Conservation (phyloP, 805 yeast species). For the Starmerella etchellsii region DNA sequence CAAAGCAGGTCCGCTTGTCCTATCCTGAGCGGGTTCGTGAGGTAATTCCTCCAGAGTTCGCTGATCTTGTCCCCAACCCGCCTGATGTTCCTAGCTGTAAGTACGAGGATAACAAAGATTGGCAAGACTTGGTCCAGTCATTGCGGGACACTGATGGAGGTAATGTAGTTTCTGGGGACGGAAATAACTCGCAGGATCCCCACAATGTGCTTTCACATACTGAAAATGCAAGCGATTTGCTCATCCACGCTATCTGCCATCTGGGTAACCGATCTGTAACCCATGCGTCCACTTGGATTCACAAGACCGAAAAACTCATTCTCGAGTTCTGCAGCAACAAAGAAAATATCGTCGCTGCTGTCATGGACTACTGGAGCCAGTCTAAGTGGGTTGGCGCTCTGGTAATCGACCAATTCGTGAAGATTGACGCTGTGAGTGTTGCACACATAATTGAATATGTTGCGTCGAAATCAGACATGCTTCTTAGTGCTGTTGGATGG, state of each 20-base stretch:
- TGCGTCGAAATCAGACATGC: slow-evolving; percentile 25
- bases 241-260: slow-evolving; percentile 61
- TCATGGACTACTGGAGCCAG: slow-evolving; percentile 50
- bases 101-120: slow-evolving; percentile 28
- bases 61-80: slow-evolving; percentile 31
- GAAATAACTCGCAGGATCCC: not conserved
- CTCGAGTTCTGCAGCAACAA: slow-evolving; percentile 20
- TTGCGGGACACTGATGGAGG: slow-evolving; percentile 24
- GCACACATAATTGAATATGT: slow-evolving; percentile 34
- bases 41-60: slow-evolving; percentile 48
- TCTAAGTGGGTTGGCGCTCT: slow-evolving; percentile 54
- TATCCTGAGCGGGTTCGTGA: slow-evolving; percentile 57
- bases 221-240: slow-evolving; percentile 30
- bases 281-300: slow-evolving; percentile 49
- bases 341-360: slow-evolving; percentile 40
- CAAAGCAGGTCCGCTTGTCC: slow-evolving; percentile 75
- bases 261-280: slow-evolving; percentile 83
- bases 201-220: not conserved
- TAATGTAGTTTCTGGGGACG: not conserved
- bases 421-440: slow-evolving; percentile 34
- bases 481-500: slow-evolving; percentile 23
- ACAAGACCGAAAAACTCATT: slow-evolving; percentile 31
- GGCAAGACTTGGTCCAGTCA: slow-evolving; percentile 23
- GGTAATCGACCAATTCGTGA: slow-evolving; percentile 41
- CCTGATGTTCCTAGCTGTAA: slow-evolving; percentile 30